phyloP scores from a whole-genome alignment of 148 eudicot genomes.

The Limonium bicolor region DNA sequence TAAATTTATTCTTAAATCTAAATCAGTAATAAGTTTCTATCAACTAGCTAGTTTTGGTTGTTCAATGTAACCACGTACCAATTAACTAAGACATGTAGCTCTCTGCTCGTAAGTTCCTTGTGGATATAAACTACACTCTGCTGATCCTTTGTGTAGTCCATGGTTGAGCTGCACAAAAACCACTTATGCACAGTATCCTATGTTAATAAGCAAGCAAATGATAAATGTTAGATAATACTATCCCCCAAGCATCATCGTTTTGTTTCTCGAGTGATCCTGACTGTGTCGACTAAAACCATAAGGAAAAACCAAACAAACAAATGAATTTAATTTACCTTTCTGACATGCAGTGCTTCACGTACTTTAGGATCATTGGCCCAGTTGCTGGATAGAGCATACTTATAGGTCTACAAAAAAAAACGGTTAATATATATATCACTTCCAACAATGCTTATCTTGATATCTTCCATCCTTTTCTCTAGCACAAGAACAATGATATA shows the following conservation, averaged over 20 bases:
- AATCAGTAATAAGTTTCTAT: background rate
- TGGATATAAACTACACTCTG: conserved; percentile 26
- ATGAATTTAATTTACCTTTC: conserved; percentile 20
- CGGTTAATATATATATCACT: too few relatives aligned
- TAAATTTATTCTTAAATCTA: too few relatives aligned
- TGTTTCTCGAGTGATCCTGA: too few relatives aligned
- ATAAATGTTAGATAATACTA: too few relatives aligned
- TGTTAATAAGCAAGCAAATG: background rate
- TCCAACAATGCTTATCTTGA: too few relatives aligned
- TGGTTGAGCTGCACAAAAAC: conserved; percentile 24
- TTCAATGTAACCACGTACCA: too few relatives aligned
- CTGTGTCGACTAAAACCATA: background rate
- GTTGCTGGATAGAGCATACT: conserved; percentile 15
- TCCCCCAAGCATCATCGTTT: too few relatives aligned
- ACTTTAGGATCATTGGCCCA: conserved; percentile 30
- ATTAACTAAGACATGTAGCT: conserved; percentile 18
- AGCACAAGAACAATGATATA: too few relatives aligned
- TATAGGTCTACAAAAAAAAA: conserved; percentile 14
- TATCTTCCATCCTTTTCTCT: too few relatives aligned
- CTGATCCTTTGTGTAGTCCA: conserved; percentile 19
- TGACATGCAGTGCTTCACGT: conserved; percentile 18
- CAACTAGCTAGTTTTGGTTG: too few relatives aligned
- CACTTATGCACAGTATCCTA: conserved; percentile 23
- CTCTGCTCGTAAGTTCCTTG: conserved; percentile 12
- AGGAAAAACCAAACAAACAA: background rate